Evolutionary conservation across 345 rosid species (phyloP).

Genomic region (Hibiscus mutabilis): DNA sequence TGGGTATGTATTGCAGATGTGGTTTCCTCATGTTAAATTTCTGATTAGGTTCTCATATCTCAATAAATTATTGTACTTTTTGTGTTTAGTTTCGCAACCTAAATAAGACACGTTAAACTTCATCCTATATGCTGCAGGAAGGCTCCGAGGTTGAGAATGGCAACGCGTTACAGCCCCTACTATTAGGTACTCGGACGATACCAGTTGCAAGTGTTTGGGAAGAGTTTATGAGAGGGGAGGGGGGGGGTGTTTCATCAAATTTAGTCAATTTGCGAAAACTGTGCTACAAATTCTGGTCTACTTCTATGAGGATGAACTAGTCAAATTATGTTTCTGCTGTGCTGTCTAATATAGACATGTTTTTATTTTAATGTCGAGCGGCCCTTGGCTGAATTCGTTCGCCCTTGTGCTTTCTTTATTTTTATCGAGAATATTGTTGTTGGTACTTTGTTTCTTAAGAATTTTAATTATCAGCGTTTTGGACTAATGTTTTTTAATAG

Average conservation of each 20-base stretch:
- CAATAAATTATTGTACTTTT: neutral
- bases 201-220: neutral
- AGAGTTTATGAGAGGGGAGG: neutral
- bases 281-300: neutral
- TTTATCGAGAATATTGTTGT: neutral
- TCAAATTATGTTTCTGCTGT: conserved; percentile 5
- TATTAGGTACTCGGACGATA: conserved; percentile 19
- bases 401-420: neutral
- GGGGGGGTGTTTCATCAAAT: neutral
- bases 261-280: neutral
- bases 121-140: conserved; percentile 39
- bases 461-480: no score
- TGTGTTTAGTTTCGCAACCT: neutral
- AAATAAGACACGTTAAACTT: neutral
- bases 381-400: neutral
- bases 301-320: neutral
- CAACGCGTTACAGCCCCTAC: conserved; percentile 66
- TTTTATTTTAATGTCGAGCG: neutral
- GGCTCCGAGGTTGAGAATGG: conserved; percentile 48
- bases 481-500: no score
- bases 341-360: neutral
- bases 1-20: conserved; percentile 33
- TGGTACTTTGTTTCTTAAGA: no score
- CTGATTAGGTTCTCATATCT: neutral
- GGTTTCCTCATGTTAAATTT: neutral